phyloP scores from a whole-genome alignment of 495 filamentous ascomycete species.

The Daldinia vernicosa region DNA sequence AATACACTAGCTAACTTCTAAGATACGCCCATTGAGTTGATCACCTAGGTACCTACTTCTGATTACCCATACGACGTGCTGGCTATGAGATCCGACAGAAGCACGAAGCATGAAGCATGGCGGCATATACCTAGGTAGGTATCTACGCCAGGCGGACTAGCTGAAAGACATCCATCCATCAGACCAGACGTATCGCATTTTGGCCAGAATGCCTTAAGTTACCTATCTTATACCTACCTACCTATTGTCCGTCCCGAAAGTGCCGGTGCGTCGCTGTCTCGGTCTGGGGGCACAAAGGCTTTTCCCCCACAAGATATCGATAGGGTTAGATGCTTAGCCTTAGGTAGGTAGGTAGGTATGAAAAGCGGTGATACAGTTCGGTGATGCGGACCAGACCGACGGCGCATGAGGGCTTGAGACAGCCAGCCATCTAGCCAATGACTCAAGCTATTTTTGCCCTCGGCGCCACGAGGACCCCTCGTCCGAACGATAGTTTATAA shows the following conservation, averaged over 20 bases:
- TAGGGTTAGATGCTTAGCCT: not conserved
- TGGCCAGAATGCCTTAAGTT: not conserved
- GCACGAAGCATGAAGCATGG: not conserved
- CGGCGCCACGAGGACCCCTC: slow-evolving; percentile 3
- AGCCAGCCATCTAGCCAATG: not conserved
- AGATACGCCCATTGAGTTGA: not conserved
- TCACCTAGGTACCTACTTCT: not conserved
- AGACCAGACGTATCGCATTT: not conserved
- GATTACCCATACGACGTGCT: not conserved
- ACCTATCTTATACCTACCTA: not conserved
- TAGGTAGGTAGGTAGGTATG: no score
- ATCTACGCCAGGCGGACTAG: not conserved
- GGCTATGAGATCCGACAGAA: not conserved
- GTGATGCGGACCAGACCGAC: not conserved
- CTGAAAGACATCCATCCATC: not conserved
- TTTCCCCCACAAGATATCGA: not conserved
- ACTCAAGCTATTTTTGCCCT: not conserved
- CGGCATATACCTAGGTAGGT: not conserved
- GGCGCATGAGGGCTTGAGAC: not conserved
- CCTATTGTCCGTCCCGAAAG: not conserved
- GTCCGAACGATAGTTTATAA: not conserved
- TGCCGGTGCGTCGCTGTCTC: not conserved
- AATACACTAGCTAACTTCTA: not conserved
- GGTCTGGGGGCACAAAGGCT: not conserved
- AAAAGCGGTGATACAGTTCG: not conserved